Evolutionary conservation across 805 yeast genomes (phyloP).

Genomic region (Ogataea chonburiensis): DNA sequence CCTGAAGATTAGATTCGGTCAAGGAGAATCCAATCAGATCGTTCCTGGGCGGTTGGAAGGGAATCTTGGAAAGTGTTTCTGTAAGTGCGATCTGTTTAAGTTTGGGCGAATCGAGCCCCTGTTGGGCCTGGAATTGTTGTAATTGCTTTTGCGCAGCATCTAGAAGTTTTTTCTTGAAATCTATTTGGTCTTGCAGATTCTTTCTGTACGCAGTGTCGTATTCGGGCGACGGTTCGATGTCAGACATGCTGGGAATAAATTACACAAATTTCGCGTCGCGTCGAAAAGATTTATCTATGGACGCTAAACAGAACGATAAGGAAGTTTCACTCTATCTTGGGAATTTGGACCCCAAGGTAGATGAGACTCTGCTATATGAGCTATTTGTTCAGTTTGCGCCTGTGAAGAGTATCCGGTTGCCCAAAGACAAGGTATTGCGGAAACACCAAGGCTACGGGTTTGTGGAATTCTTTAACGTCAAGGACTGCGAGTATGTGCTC

Average conservation of each 20-base stretch:
- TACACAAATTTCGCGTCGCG: constrained; percentile 13
- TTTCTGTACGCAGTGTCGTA: constrained; percentile 17
- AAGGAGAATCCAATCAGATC: constrained; percentile 30
- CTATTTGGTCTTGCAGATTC: constrained; percentile 25
- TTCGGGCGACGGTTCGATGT: constrained; percentile 7
- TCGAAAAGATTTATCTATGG: constrained; percentile 8
- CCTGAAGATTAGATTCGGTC: constrained; percentile 19
- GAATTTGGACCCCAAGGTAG: constrained; percentile 72
- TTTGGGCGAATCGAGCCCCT: constrained; percentile 2
- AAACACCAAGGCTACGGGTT: constrained; percentile 88
- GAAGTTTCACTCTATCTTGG: constrained; percentile 77
- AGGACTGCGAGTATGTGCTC: constrained; percentile 70
- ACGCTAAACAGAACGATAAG: constrained; percentile 37
- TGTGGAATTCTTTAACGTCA: constrained; percentile 58
- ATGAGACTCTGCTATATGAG: constrained; percentile 73
- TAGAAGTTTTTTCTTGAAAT: constrained; percentile 21
- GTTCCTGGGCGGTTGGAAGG: constrained; percentile 31
- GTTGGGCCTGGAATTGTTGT: constrained; percentile 8
- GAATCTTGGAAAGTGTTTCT: constrained; percentile 26
- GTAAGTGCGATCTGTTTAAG: constrained; percentile 22
- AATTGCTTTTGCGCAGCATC: constrained; percentile 22
- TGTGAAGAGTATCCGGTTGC: constrained; percentile 64
- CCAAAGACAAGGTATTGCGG: constrained; percentile 70
- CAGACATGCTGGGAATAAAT: constrained; percentile 4
- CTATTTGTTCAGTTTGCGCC: constrained; percentile 85